Evolutionary conservation across 164 flowering plant species (phyloP).

Genomic region (Aristolochia contorta): DNA sequence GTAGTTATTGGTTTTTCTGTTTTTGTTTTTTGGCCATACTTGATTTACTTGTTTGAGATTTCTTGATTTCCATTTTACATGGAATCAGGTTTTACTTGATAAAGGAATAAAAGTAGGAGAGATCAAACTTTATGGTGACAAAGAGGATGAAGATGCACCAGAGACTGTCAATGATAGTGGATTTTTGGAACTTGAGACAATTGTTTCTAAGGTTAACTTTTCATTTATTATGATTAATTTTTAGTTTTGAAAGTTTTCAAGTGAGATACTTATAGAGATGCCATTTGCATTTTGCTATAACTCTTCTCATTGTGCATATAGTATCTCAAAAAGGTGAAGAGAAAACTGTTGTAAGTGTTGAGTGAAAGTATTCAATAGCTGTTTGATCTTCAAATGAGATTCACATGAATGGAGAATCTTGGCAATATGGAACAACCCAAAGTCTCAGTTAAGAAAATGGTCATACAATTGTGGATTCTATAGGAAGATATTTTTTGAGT

Average conservation of each 20-base stretch:
- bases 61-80: slow-evolving; percentile 1
- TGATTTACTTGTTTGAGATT: background rate
- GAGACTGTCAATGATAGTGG: slow-evolving; percentile 36
- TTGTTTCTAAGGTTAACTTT: slow-evolving; percentile 59
- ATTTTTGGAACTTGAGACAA: slow-evolving; percentile 73
- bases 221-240: background rate
- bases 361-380: too few relatives aligned
- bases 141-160: slow-evolving; percentile 35
- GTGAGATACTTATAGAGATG: background rate
- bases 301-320: too few relatives aligned
- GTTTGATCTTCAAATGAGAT: too few relatives aligned
- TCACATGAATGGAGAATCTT: too few relatives aligned
- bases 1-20: background rate
- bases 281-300: too few relatives aligned
- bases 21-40: background rate
- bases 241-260: background rate
- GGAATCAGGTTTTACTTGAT: slow-evolving; percentile 50
- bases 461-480: too few relatives aligned
- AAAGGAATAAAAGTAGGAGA: slow-evolving; percentile 66
- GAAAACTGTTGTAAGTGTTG: too few relatives aligned
- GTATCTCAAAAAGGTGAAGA: too few relatives aligned
- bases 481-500: too few relatives aligned
- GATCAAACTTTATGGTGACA: slow-evolving; percentile 70
- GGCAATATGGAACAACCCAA: too few relatives aligned
- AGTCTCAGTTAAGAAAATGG: too few relatives aligned